Base-by-base conservation (phyloP, 2,329 filamentous ascomycete species). In the Alternaria atra region DNA sequence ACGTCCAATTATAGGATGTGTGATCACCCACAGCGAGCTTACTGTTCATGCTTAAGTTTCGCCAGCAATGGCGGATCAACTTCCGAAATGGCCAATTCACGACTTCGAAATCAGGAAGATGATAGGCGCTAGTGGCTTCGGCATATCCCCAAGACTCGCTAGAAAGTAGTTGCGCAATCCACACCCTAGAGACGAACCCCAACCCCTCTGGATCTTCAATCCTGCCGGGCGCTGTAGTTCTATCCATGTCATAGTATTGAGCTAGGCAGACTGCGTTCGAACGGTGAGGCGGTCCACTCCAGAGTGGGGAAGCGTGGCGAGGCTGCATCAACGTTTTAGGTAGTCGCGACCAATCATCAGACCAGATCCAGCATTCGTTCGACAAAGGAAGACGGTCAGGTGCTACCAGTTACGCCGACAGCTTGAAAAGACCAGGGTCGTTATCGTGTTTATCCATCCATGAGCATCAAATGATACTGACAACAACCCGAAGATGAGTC, bases 401-500 rank as follows among this genome's bases (percentile, higher is more conserved):
- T 72, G 74, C 56, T 55, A 56, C 58, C 46, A 35, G 65, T 58
- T 63, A 56, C 64, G 61, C 60, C 46, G 51, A 63, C 44, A 50
- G 63, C 32, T 67, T 52, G 67, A 55, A 58, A 68, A 58, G 64
- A 63, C 62, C 61, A 63, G 61, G 60, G 61, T 53, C 50, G 58
- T 64, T 64, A 65, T 71, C 62, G 62, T 65, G 55, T 61, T 67
- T 58, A 57, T 32, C 54, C 53, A 65, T 69, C 60, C 58, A 59
- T 47, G 62, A 44, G 55, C 57, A 66, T 74, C 75, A 76, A 69
- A 76, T 78, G 74, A 78, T 67, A 50, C 63, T 40, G 25, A 50
- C 35, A 53, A 61, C 39, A 15, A 52, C 54, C 17, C 27, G 35
- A 46, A 53, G 61, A 62, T 68, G 61, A 65, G 67, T 70, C 59